Percentiles rank a stretch among this genome's conserved stretches.
These are phyloP conservation scores for Malassezia caprae DNA, from an alignment of 1,284 basidiomycete genomes.

Conservation along the genomic window DNA sequence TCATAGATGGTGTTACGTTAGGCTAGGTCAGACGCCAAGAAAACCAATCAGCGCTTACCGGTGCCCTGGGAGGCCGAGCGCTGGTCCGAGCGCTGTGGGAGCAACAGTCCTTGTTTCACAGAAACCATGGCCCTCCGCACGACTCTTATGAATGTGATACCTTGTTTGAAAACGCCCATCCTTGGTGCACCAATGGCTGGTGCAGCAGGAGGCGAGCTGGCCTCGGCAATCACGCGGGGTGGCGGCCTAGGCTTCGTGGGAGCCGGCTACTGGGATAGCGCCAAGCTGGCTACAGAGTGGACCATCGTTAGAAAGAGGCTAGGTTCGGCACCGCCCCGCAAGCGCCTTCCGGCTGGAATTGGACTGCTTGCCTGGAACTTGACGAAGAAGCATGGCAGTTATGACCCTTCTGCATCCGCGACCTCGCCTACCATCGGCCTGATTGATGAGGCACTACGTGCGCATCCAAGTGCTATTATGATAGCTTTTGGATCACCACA, in stretches of 20 bases:
- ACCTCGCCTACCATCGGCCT: slow-evolving; percentile 12
- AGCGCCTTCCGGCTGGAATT: slow-evolving; percentile 31
- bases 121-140: neutral
- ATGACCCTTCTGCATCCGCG: neutral
- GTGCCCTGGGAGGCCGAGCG: too few relatives aligned
- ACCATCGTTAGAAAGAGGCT: slow-evolving; percentile 18
- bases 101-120: neutral
- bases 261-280: slow-evolving; percentile 30
- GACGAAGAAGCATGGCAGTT: slow-evolving; percentile 17
- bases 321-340: slow-evolving; percentile 4
- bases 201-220: slow-evolving; percentile 35
- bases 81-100: neutral
- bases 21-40: neutral
- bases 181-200: slow-evolving; percentile 40
- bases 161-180: slow-evolving; percentile 19
- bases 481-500: slow-evolving; percentile 34
- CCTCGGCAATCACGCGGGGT: slow-evolving; percentile 28
- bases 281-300: slow-evolving; percentile 23
- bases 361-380: slow-evolving; percentile 41
- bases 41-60: too few relatives aligned
- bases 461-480: slow-evolving; percentile 34
- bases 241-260: slow-evolving; percentile 46
- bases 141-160: neutral
- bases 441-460: slow-evolving; percentile 24
- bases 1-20: slow-evolving; percentile 6